Conservation (phyloP, 2,329 filamentous ascomycete genomes). For the Stagonosporopsis vannaccii region DNA sequence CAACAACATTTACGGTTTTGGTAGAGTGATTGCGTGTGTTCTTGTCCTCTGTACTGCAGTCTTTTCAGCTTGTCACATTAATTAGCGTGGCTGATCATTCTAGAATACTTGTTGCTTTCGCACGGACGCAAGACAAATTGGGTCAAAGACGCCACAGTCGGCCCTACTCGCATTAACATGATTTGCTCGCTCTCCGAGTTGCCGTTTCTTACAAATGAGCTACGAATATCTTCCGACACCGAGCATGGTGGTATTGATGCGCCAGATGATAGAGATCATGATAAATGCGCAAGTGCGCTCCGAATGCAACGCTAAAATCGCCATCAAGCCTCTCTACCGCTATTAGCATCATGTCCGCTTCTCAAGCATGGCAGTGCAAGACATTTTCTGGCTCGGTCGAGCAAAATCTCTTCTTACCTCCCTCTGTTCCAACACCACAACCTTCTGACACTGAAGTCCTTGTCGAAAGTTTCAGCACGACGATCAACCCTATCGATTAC, state of each 20-base stretch:
- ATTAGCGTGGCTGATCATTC: too few species aligned
- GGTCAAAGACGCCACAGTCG: too few species aligned
- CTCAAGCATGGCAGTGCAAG: background rate
- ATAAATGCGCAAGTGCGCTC: background rate
- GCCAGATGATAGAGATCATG: background rate
- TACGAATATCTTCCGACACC: background rate
- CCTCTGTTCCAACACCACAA: background rate
- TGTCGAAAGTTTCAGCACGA: background rate
- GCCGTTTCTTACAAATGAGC: background rate
- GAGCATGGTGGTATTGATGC: background rate
- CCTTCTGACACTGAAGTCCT: background rate
- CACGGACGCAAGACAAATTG: too few species aligned
- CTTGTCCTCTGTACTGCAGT: too few species aligned
- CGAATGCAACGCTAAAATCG: too few species aligned
- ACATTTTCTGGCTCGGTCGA: background rate
- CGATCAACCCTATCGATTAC: conserved; percentile 5
- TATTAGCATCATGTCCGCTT: background rate
- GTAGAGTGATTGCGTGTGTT: too few species aligned
- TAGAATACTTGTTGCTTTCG: too few species aligned
- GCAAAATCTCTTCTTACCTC: background rate
- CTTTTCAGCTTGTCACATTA: too few species aligned
- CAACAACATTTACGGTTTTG: too few species aligned
- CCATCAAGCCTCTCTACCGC: background rate
- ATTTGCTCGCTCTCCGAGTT: background rate
- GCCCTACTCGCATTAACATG: too few species aligned